A percentile compares a stretch with the other conserved stretches of the same genome.
Conservation (phyloP, 805 yeast species). For the Pichia eremophila region DNA sequence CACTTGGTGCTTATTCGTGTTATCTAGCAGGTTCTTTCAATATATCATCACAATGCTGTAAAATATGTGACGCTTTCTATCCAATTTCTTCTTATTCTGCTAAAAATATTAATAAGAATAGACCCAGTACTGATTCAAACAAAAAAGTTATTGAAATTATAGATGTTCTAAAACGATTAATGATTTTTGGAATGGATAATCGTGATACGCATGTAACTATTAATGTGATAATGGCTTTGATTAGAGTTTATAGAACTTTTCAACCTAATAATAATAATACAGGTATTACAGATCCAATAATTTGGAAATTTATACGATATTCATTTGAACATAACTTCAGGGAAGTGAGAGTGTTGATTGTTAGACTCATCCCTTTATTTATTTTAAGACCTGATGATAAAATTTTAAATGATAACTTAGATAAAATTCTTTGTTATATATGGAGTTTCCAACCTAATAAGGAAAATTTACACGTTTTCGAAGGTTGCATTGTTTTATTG, state of each 20-base stretch:
- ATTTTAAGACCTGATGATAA: constrained; percentile 33
- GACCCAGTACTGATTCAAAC: constrained; percentile 20
- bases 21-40: constrained; percentile 30
- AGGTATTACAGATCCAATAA: constrained; percentile 12
- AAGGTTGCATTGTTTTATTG: constrained; percentile 52
- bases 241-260: constrained; percentile 42
- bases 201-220: constrained; percentile 26
- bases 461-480: constrained; percentile 35
- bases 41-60: constrained; percentile 25
- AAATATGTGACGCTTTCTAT: constrained; percentile 26
- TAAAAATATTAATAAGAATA: constrained; percentile 17
- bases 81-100: constrained; percentile 2
- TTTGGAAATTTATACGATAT: constrained; percentile 33
- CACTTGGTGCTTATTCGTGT: constrained; percentile 36
- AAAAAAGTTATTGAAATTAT: constrained; percentile 18
- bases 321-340: constrained; percentile 37
- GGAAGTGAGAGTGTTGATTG: constrained; percentile 45
- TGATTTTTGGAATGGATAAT: constrained; percentile 11
- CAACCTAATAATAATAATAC: constrained; percentile 25
- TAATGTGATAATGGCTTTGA: constrained; percentile 36
- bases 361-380: constrained; percentile 43
- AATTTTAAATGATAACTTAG: constrained; percentile 35
- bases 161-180: constrained; percentile 11
- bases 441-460: constrained; percentile 31
- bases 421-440: constrained; percentile 33